Evolutionary conservation across 495 filamentous ascomycete genomes (phyloP).

Genomic region (Trichoderma reesei): DNA sequence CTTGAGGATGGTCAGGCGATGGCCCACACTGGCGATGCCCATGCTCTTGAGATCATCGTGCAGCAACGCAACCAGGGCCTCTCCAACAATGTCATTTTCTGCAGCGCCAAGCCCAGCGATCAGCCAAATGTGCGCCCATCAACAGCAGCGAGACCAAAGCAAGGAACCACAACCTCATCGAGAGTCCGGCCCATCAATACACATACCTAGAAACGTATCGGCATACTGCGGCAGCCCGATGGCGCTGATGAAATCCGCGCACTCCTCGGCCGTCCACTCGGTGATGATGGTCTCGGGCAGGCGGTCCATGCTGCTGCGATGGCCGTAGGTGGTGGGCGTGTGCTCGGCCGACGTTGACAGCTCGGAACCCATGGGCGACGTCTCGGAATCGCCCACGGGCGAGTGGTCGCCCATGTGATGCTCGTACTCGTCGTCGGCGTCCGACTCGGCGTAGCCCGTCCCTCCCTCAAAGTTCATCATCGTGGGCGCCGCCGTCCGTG

Average conservation of each 20-base stretch:
- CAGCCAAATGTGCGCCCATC: slow-evolving; percentile 10
- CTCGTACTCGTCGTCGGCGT: slow-evolving; percentile 93
- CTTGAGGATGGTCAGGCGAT: slow-evolving; percentile 89
- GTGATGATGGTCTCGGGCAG: slow-evolving; percentile 71
- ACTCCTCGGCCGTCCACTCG: slow-evolving; percentile 83
- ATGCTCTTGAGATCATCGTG: slow-evolving; percentile 94
- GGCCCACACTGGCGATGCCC: slow-evolving; percentile 83
- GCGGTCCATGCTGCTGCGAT: slow-evolving; percentile 53
- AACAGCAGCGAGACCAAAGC: no score
- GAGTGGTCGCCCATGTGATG: slow-evolving; percentile 63
- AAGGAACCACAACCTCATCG: no score
- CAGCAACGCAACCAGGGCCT: slow-evolving; percentile 76
- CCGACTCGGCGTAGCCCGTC: slow-evolving; percentile 68
- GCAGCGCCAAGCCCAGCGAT: slow-evolving; percentile 14
- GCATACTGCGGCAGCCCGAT: slow-evolving; percentile 79
- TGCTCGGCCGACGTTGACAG: slow-evolving; percentile 65
- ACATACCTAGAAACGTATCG: slow-evolving; percentile 67
- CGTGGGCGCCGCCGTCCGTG: slow-evolving; percentile 16
- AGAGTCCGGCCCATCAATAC: slow-evolving; percentile 10
- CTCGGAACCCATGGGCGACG: slow-evolving; percentile 71
- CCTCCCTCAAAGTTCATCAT: slow-evolving; percentile 49
- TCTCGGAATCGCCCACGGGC: slow-evolving; percentile 63
- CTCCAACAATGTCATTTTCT: slow-evolving; percentile 93
- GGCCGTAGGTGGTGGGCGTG: slow-evolving; percentile 77
- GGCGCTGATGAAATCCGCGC: slow-evolving; percentile 70